These are phyloP conservation scores for Creolimax fragrantissima DNA, from an alignment of 78 protist species.

Conservation along the genomic window DNA sequence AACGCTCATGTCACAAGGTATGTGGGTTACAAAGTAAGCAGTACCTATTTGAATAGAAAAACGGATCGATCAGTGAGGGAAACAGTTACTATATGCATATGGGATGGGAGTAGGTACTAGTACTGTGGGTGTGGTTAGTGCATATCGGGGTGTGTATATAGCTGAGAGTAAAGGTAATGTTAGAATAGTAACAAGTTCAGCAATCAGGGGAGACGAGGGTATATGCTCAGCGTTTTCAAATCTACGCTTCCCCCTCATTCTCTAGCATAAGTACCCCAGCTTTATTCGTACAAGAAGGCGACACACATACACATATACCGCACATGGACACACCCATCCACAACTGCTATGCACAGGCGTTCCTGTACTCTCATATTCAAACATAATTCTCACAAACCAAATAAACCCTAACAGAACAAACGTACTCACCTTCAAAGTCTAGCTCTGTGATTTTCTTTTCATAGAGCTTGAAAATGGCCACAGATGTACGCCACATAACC, in stretches of 20 bases:
- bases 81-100: no score
- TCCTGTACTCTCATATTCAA: not conserved
- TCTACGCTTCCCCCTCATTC: no score
- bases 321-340: not conserved
- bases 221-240: not conserved
- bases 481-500: constrained; percentile 8
- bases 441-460: not conserved
- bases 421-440: not conserved
- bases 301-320: not conserved
- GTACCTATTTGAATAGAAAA: not conserved
- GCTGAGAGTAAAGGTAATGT: no score
- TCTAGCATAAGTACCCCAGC: no score
- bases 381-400: not conserved
- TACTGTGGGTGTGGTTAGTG: not conserved
- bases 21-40: not conserved
- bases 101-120: not conserved
- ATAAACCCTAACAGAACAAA: not conserved
- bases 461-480: not conserved
- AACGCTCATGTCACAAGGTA: not conserved
- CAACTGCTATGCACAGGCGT: not conserved
- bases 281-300: no score
- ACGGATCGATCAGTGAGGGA: no score
- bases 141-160: no score
- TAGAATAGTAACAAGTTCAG: no score
- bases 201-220: no score